Evolutionary conservation across 768 basidiomycete species (phyloP).

Genomic region (Omphalotus guepiniiformis): DNA sequence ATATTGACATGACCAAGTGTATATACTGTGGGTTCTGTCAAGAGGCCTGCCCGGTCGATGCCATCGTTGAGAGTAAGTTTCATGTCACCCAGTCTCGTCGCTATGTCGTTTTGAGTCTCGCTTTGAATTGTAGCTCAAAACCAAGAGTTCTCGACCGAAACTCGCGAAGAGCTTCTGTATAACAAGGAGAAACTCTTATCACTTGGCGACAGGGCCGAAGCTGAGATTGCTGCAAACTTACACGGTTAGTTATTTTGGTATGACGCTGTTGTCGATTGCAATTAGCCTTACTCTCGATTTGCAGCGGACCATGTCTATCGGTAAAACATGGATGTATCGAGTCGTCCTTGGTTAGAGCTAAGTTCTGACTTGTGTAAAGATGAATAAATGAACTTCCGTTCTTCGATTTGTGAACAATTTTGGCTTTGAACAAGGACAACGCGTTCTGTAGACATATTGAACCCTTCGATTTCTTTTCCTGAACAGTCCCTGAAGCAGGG

Average conservation of each 20-base stretch:
- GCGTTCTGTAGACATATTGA: no score
- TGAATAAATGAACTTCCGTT: no score
- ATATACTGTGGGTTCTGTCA: constrained; percentile 99
- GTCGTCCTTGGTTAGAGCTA: no score
- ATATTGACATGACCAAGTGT: constrained; percentile 99
- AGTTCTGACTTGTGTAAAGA: no score
- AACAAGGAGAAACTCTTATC: constrained; percentile 99
- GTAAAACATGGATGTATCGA: constrained; percentile 29
- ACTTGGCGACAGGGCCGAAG: constrained; percentile 94
- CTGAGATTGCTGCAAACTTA: constrained; percentile 95
- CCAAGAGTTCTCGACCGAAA: constrained; percentile 96
- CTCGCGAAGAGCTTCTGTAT: constrained; percentile 95
- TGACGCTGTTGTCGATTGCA: constrained; percentile 7
- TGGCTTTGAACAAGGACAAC: no score
- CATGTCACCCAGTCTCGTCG: neutral
- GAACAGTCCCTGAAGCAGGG: no score
- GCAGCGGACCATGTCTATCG: constrained; percentile 87
- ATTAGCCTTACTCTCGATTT: constrained; percentile 16
- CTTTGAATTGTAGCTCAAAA: constrained; percentile 73
- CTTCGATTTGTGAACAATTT: no score
- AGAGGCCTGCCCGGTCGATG: constrained; percentile 99
- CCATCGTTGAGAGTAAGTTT: constrained; percentile 93
- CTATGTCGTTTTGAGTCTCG: neutral
- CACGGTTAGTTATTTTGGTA: constrained; percentile 35
- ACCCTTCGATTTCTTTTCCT: no score